A percentile compares a stretch with the other conserved stretches of the same genome.
These are phyloP conservation scores for Micractinium sp. DNA, from an alignment of 139 green algal species.

Conservation along the genomic window DNA sequence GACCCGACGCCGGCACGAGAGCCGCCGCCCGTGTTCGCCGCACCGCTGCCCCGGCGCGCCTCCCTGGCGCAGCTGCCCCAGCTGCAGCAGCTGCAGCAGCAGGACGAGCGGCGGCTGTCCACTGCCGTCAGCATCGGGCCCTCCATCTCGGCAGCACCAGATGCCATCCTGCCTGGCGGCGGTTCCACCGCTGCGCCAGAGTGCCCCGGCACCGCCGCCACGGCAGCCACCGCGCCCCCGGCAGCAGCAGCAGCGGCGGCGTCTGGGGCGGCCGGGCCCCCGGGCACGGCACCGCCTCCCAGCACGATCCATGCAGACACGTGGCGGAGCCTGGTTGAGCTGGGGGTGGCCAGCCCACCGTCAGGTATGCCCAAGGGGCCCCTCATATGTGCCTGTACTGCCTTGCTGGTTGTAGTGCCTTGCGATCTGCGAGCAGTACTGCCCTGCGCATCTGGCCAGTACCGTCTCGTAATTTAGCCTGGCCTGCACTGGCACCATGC, in stretches of 20 bases:
- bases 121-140: background rate
- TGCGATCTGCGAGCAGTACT: background rate
- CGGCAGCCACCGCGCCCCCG: background rate
- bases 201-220: background rate
- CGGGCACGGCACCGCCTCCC: background rate
- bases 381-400: background rate
- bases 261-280: background rate
- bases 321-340: constrained; percentile 28
- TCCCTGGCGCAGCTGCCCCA: background rate
- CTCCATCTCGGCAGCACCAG: background rate
- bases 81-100: background rate
- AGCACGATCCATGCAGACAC: constrained; percentile 35
- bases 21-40: too few species aligned
- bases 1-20: too few species aligned
- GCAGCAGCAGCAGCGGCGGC: background rate
- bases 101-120: background rate
- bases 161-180: background rate
- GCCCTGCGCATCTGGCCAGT: background rate
- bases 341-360: constrained; percentile 28
- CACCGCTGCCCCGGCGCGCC: background rate
- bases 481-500: background rate
- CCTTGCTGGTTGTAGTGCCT: background rate
- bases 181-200: background rate
- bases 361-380: background rate
- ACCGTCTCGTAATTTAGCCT: too few species aligned